Evolutionary conservation across 805 yeast species (phyloP).

Genomic region (Debaryomyces tyrocola): DNA sequence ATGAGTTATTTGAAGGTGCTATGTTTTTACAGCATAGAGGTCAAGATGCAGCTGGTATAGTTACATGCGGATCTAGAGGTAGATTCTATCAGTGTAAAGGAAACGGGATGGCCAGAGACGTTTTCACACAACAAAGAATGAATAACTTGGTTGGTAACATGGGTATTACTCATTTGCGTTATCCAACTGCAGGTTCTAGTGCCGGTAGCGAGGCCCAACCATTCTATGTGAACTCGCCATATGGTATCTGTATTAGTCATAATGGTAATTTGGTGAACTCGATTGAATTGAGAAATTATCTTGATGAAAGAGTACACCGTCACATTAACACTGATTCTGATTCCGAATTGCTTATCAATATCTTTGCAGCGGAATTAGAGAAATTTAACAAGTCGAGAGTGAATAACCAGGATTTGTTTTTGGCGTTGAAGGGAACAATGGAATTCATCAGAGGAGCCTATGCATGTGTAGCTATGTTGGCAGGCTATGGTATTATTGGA

Average conservation of each 20-base stretch:
- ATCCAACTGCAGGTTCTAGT: slow-evolving; percentile 96
- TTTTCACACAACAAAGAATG: slow-evolving; percentile 83
- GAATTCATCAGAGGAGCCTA: slow-evolving; percentile 90
- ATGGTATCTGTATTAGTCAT: slow-evolving; percentile 87
- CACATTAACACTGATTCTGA: slow-evolving; percentile 97
- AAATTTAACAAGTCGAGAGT: slow-evolving; percentile 91
- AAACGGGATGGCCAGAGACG: slow-evolving; percentile 98
- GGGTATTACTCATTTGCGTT: slow-evolving; percentile 94
- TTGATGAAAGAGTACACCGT: slow-evolving; percentile 93
- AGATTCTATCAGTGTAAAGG: slow-evolving; percentile 97
- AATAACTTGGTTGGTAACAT: slow-evolving; percentile 81
- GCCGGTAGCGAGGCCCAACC: slow-evolving; percentile 99
- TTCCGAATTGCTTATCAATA: slow-evolving; percentile 84
- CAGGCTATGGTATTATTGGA: slow-evolving; percentile 94
- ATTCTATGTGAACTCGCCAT: slow-evolving; percentile 95
- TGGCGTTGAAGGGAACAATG: slow-evolving; percentile 82
- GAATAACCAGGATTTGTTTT: slow-evolving; percentile 83
- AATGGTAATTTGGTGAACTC: slow-evolving; percentile 95
- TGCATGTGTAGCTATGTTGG: slow-evolving; percentile 92
- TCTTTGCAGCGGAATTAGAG: slow-evolving; percentile 90
- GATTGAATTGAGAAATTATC: slow-evolving; percentile 66
- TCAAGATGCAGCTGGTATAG: slow-evolving; percentile 99
- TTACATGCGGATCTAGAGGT: slow-evolving; percentile 92
- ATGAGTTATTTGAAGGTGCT: slow-evolving; percentile 90
- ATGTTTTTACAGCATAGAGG: slow-evolving; percentile 95